Evolutionary conservation across 164 flowering plant species (phyloP).

Genomic region (Magnolia kwangsiensis): DNA sequence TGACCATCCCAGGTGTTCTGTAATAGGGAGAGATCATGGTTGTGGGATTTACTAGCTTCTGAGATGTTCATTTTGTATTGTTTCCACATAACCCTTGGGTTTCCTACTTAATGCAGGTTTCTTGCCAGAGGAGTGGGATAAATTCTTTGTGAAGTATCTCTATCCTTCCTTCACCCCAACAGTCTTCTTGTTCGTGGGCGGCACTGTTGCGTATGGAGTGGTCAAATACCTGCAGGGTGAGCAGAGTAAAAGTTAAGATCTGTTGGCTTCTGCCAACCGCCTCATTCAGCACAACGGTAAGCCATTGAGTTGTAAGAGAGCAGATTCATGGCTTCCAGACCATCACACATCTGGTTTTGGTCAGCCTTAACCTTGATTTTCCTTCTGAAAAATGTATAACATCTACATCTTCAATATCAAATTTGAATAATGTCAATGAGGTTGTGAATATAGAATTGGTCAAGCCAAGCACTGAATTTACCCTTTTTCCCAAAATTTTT

Average conservation of each 20-base stretch:
- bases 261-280: not conserved
- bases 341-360: not conserved
- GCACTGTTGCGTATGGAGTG: constrained; percentile 79
- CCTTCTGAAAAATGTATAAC: not conserved
- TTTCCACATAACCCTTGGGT: constrained; percentile 2
- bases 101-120: constrained; percentile 51
- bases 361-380: not conserved
- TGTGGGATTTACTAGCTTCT: not conserved
- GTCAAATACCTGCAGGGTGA: constrained; percentile 73
- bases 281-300: not conserved
- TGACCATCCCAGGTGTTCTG: too few relatives aligned
- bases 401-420: not conserved
- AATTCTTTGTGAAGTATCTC: constrained; percentile 76
- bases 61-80: constrained; percentile 2
- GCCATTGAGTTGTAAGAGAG: not conserved
- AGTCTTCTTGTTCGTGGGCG: constrained; percentile 77
- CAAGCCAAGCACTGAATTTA: too few relatives aligned
- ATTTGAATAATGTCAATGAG: not conserved
- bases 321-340: not conserved
- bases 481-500: too few relatives aligned
- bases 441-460: not conserved
- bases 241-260: constrained; percentile 31
- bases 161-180: constrained; percentile 95
- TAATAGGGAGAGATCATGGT: not conserved
- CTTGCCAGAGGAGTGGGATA: constrained; percentile 93